Evolutionary conservation across 768 basidiomycete species (phyloP).

Genomic region (Pleurotus djamor): DNA sequence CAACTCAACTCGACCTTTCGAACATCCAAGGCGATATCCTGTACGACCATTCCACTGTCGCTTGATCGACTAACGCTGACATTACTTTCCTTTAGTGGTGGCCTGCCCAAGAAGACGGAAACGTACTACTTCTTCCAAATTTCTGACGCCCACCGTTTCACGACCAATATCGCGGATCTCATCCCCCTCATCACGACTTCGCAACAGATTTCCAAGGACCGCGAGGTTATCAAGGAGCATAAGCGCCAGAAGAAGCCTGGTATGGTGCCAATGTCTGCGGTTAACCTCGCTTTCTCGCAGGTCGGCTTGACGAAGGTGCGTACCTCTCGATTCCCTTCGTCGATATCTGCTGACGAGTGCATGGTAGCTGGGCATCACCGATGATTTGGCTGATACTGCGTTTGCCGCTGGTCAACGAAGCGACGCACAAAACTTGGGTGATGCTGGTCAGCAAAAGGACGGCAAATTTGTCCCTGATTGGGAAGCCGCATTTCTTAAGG

Average conservation of each 20-base stretch:
- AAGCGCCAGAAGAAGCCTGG: conserved; percentile 29
- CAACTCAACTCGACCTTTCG: conserved; percentile 28
- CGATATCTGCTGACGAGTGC: neutral
- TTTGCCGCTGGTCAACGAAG: conserved; percentile 40
- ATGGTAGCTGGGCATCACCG: conserved; percentile 36
- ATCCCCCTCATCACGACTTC: conserved; percentile 45
- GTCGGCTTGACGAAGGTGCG: conserved; percentile 38
- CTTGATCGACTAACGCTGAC: neutral
- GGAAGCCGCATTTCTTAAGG: conserved; percentile 41
- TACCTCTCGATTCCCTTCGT: neutral
- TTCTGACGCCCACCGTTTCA: conserved; percentile 39
- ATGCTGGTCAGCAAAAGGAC: conserved; percentile 24
- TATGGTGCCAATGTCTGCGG: conserved; percentile 36
- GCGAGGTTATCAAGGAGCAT: conserved; percentile 33
- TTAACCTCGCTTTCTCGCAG: conserved; percentile 56
- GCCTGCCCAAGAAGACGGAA: conserved; percentile 54
- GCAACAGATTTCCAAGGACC: conserved; percentile 37
- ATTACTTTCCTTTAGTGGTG: conserved; percentile 26
- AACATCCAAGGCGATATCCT: conserved; percentile 50
- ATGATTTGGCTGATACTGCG: conserved; percentile 30
- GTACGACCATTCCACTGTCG: conserved; percentile 20
- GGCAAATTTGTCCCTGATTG: conserved; percentile 37
- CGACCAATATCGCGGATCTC: conserved; percentile 35
- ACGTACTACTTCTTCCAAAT: conserved; percentile 53
- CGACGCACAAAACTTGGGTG: conserved; percentile 36